Evolutionary conservation across 2,329 filamentous ascomycete species (phyloP).

Genomic region (Cercospora zeina): DNA sequence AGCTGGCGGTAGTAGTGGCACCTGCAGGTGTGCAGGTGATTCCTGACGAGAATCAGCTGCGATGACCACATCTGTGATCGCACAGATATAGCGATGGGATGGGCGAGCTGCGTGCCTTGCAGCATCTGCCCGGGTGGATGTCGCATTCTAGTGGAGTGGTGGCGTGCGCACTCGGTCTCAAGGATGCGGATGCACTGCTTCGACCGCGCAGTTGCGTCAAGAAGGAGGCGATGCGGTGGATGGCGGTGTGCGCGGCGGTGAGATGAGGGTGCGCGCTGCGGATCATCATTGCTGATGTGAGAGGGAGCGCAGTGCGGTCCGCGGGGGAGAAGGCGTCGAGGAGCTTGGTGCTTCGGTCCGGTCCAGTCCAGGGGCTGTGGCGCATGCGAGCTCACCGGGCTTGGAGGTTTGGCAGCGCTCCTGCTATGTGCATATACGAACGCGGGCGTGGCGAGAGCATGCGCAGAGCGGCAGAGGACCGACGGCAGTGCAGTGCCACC

Average conservation of each 20-base stretch:
- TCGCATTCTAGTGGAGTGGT: neutral
- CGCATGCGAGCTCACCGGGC: neutral
- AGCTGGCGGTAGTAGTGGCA: neutral
- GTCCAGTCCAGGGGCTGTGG: neutral
- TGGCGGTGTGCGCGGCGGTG: neutral
- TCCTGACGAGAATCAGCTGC: neutral
- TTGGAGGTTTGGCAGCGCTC: too few species aligned
- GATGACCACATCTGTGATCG: conserved; percentile 11
- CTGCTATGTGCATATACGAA: too few species aligned
- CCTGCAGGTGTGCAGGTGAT: neutral
- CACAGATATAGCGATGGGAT: too few species aligned
- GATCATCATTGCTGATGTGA: neutral
- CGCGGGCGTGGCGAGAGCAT: too few species aligned
- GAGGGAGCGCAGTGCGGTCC: neutral
- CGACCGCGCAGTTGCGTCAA: neutral
- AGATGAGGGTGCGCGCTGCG: neutral
- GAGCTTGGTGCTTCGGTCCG: too few species aligned
- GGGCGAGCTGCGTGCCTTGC: conserved; percentile 11
- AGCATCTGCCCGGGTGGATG: neutral
- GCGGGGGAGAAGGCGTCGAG: too few species aligned
- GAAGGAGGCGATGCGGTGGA: neutral
- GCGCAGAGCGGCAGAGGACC: too few species aligned
- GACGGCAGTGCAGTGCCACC: too few species aligned
- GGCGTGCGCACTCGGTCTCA: too few species aligned
- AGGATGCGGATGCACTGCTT: too few species aligned